phyloP scores from a whole-genome alignment of 495 filamentous ascomycete genomes.

The Choiromyces venosus region DNA sequence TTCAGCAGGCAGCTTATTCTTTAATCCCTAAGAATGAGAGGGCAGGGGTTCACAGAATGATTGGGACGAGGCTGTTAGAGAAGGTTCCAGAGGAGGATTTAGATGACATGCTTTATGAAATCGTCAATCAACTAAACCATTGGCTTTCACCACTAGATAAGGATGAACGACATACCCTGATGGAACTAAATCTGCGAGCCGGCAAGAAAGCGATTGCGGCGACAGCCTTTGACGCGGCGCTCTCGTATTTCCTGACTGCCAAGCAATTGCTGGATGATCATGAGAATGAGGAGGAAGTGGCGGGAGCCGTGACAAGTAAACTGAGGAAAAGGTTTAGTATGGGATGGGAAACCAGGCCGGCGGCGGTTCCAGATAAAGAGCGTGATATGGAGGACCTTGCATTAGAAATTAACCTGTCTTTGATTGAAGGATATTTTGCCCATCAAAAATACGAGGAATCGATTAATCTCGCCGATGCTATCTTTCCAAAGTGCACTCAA shows the following conservation, averaged over 20 bases:
- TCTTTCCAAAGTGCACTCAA: slow-evolving; percentile 35
- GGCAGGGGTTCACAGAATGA: slow-evolving; percentile 41
- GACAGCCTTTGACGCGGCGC: slow-evolving; percentile 40
- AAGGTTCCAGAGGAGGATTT: slow-evolving; percentile 37
- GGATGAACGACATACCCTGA: slow-evolving; percentile 31
- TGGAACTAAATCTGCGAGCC: slow-evolving; percentile 40
- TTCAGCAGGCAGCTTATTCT: slow-evolving; percentile 41
- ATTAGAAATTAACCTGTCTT: slow-evolving; percentile 39
- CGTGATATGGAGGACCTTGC: slow-evolving; percentile 35
- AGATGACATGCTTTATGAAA: slow-evolving; percentile 40
- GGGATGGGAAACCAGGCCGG: slow-evolving; percentile 24
- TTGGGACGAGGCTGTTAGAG: slow-evolving; percentile 37
- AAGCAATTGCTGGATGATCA: slow-evolving; percentile 37
- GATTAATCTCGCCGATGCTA: slow-evolving; percentile 34
- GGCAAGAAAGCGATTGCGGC: slow-evolving; percentile 41
- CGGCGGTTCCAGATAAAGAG: slow-evolving; percentile 13
- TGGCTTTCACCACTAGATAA: slow-evolving; percentile 38
- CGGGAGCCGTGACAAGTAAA: slow-evolving; percentile 20
- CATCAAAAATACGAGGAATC: slow-evolving; percentile 41
- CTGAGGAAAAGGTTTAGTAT: slow-evolving; percentile 34
- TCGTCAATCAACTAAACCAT: slow-evolving; percentile 42
- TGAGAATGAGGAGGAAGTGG: slow-evolving; percentile 27
- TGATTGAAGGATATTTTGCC: slow-evolving; percentile 43
- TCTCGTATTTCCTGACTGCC: slow-evolving; percentile 38
- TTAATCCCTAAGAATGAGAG: slow-evolving; percentile 37